Percentiles rank a stretch among this genome's conserved stretches.
These are phyloP conservation scores for Eutrema heterophyllum DNA, from an alignment of 345 rosid genomes.

Conservation along the genomic window DNA sequence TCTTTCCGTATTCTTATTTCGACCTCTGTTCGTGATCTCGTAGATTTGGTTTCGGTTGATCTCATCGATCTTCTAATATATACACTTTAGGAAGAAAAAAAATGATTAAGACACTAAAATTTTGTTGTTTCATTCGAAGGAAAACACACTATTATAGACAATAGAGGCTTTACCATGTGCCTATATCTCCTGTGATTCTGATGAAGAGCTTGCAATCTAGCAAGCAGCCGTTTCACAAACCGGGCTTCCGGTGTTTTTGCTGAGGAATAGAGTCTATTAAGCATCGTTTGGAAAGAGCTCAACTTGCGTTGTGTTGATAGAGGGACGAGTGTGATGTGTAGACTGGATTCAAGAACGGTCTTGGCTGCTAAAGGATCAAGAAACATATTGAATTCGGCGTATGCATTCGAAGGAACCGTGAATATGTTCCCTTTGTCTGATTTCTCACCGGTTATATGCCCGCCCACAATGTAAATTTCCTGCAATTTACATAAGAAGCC, in stretches of 20 bases:
- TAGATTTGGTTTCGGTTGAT: too few relatives aligned
- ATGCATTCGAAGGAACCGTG: conserved; percentile 41
- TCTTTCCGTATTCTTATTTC: too few relatives aligned
- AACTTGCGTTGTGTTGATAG: conserved; percentile 51
- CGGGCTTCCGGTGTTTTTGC: conserved; percentile 52
- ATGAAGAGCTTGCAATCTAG: conserved; percentile 47
- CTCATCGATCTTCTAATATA: too few relatives aligned
- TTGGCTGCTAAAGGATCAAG: conserved; percentile 87
- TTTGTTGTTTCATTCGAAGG: too few relatives aligned
- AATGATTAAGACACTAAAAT: too few relatives aligned
- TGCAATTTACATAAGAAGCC: conserved; percentile 27
- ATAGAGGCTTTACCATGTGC: conserved; percentile 48
- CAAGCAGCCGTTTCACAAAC: conserved; percentile 47
- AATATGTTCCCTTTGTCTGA: conserved; percentile 57
- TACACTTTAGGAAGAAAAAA: too few relatives aligned
- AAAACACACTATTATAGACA: neutral
- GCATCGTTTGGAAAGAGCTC: conserved; percentile 39
- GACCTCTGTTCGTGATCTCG: too few relatives aligned
- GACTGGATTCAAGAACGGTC: conserved; percentile 53
- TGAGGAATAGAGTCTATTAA: conserved; percentile 21
- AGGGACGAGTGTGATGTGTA: conserved; percentile 70
- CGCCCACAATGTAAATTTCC: conserved; percentile 81
- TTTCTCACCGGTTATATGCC: conserved; percentile 44
- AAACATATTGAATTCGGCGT: conserved; percentile 81
- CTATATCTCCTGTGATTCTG: conserved; percentile 46